Conservation (phyloP, 2,329 filamentous ascomycete species). For the Neurospora sp. region DNA sequence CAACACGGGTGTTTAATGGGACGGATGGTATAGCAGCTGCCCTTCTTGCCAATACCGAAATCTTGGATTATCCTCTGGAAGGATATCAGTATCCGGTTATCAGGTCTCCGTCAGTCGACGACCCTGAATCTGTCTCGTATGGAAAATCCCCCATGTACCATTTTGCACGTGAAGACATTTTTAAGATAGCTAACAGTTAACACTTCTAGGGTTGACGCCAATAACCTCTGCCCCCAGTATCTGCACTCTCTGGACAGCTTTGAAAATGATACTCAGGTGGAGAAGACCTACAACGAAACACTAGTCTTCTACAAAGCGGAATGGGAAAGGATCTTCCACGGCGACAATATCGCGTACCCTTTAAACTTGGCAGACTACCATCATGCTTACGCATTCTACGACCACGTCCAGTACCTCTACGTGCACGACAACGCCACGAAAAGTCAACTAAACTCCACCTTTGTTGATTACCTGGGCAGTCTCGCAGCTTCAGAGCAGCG, state of each 20-base stretch:
- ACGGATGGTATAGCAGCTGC: conserved; percentile 23
- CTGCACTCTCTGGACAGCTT: conserved; percentile 21
- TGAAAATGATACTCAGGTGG: conserved; percentile 12
- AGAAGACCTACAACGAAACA: conserved; percentile 16
- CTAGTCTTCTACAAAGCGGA: conserved; percentile 33
- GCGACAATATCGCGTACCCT: conserved; percentile 21
- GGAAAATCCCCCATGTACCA: conserved; percentile 7
- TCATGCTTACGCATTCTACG: conserved; percentile 44
- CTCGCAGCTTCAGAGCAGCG: conserved; percentile 63
- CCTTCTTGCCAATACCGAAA: conserved; percentile 32
- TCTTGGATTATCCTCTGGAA: conserved; percentile 54
- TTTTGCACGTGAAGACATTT: accelerated
- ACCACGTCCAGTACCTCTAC: conserved; percentile 45
- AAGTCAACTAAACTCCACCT: conserved; percentile 29
- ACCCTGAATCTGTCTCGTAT: conserved; percentile 37
- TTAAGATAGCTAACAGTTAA: not conserved
- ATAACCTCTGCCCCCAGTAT: conserved; percentile 29
- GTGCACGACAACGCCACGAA: conserved; percentile 38
- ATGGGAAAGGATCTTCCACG: conserved; percentile 28
- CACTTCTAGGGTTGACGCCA: conserved; percentile 27
- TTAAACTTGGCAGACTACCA: conserved; percentile 28
- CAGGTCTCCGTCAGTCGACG: conserved; percentile 36
- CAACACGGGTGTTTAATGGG: conserved; percentile 29
- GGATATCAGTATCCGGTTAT: conserved; percentile 77
- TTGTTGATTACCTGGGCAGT: conserved; percentile 32